Evolutionary conservation across 1,284 basidiomycete genomes (phyloP).

Genomic region (Testicularia cyperi): DNA sequence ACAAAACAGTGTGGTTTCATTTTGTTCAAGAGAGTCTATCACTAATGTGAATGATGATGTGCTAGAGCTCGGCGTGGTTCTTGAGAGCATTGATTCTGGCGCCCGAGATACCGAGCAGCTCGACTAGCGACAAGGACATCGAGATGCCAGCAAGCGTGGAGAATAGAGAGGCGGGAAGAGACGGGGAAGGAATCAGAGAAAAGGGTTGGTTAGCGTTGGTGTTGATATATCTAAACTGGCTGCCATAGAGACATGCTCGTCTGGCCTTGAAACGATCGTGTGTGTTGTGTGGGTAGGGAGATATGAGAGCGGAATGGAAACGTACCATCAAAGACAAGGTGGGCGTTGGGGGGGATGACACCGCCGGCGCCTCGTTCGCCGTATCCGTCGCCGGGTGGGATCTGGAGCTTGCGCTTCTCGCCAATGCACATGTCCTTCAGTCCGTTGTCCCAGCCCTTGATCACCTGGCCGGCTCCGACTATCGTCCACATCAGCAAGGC

Average conservation of each 20-base stretch:
- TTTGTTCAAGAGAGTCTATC: neutral
- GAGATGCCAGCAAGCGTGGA: neutral
- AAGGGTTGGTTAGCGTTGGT: too few relatives aligned
- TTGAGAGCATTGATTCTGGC: constrained; percentile 9
- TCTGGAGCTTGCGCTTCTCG: constrained; percentile 80
- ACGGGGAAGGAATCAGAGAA: too few relatives aligned
- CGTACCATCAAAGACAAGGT: constrained; percentile 77
- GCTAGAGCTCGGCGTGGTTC: constrained; percentile 18
- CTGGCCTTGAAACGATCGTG: too few relatives aligned
- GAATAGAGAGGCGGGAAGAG: neutral
- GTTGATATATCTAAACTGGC: too few relatives aligned
- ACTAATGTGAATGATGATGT: neutral
- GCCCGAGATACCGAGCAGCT: constrained; percentile 38
- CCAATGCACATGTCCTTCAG: constrained; percentile 76
- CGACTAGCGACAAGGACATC: constrained; percentile 12
- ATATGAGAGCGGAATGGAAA: too few relatives aligned
- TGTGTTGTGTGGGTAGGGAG: too few relatives aligned
- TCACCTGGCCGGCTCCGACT: constrained; percentile 80
- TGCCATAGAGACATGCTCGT: too few relatives aligned
- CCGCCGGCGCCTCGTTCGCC: constrained; percentile 74
- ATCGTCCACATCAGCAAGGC: neutral
- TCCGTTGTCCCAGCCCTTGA: constrained; percentile 67
- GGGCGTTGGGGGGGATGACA: constrained; percentile 78
- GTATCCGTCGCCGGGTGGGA: constrained; percentile 59
- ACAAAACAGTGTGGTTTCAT: too few relatives aligned